Percentiles rank a stretch among this genome's conserved stretches.
phyloP scores from a whole-genome alignment of 2,329 filamentous ascomycete species.

The Fusarium praegraminearum region DNA sequence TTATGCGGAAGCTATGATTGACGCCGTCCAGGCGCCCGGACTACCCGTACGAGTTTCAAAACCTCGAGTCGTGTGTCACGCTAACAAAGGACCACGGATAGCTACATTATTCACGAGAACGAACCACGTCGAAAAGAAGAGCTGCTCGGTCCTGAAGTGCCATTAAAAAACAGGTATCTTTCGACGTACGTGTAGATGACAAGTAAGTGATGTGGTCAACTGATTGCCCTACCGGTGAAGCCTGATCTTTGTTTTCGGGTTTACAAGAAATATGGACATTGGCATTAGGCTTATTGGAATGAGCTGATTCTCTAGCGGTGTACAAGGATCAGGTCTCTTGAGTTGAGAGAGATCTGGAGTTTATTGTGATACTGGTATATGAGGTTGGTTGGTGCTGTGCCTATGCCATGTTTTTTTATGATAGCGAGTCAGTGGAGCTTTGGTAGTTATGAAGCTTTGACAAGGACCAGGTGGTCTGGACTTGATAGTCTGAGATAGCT shows the following conservation, averaged over 20 bases:
- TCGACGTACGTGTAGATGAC: conserved; percentile 2
- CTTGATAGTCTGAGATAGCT: background rate
- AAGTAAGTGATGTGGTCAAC: background rate
- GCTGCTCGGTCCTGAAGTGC: background rate
- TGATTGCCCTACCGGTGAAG: conserved; percentile 20
- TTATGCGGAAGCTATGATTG: conserved; percentile 10
- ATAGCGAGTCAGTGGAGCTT: conserved; percentile 16
- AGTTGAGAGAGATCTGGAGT: background rate
- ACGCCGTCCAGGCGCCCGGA: conserved; percentile 26
- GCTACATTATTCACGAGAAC: background rate
- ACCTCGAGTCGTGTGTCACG: conserved; percentile 25
- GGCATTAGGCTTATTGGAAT: background rate
- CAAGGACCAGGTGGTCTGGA: background rate
- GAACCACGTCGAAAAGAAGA: background rate
- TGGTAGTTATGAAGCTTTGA: background rate
- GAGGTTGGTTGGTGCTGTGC: conserved; percentile 3
- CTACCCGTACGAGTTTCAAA: conserved; percentile 17
- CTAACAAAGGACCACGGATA: conserved; percentile 16
- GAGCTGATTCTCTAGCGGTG: conserved; percentile 7
- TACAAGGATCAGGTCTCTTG: conserved; percentile 7
- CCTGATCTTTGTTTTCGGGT: background rate
- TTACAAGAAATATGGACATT: background rate
- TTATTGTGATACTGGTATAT: conserved; percentile 7
- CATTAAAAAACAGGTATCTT: conserved; percentile 17
- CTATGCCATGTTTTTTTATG: background rate